These are phyloP conservation scores for Auricularia sp. DNA, from an alignment of 768 basidiomycete genomes.

Conservation along the genomic window DNA sequence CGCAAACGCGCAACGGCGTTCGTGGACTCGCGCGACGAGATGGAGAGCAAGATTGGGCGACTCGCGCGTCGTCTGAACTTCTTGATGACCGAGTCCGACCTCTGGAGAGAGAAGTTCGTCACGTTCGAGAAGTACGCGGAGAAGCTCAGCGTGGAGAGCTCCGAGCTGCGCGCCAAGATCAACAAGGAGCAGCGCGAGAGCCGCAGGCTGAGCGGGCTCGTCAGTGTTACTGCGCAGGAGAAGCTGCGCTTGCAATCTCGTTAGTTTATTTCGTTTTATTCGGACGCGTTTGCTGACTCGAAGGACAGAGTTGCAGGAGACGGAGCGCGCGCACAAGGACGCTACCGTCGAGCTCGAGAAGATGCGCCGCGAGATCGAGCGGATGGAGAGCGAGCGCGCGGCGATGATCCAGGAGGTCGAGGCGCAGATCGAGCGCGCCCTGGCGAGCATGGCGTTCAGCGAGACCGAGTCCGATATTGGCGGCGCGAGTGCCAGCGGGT, in stretches of 20 bases:
- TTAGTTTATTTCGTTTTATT: constrained; percentile 29
- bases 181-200: constrained; percentile 87
- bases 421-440: constrained; percentile 79
- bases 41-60: constrained; percentile 88
- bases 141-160: constrained; percentile 77
- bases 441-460: constrained; percentile 65
- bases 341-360: constrained; percentile 71
- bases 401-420: constrained; percentile 92
- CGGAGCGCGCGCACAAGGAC: constrained; percentile 70
- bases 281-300: not conserved
- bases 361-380: constrained; percentile 80
- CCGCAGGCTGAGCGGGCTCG: constrained; percentile 68
- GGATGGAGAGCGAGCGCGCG: constrained; percentile 77
- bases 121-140: constrained; percentile 92
- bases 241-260: constrained; percentile 69
- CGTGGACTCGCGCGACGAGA: constrained; percentile 85
- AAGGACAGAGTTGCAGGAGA: constrained; percentile 60
- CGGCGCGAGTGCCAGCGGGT: constrained; percentile 23
- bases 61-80: constrained; percentile 79
- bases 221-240: constrained; percentile 67
- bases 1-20: constrained; percentile 91
- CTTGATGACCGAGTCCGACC: constrained; percentile 80
- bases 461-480: constrained; percentile 56
- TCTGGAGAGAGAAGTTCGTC: constrained; percentile 91
- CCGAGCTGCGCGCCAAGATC: constrained; percentile 75